Base-by-base conservation (phyloP, 2,329 filamentous ascomycete genomes). In the Cryphonectria naterciae region DNA sequence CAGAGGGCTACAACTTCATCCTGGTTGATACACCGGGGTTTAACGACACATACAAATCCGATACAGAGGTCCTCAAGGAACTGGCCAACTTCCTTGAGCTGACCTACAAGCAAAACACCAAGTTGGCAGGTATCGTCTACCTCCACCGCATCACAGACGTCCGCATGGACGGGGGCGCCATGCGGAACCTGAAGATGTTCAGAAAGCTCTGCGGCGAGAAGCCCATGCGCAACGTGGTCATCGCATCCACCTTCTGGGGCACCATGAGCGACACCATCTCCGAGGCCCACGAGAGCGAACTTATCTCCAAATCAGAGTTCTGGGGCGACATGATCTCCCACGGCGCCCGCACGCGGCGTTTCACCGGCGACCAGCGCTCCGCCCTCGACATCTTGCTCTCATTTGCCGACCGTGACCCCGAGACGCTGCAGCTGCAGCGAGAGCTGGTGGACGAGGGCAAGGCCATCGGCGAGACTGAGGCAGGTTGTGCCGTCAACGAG, bases 151-250 rank as follows among this genome's bases (percentile, higher is more conserved):
- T 61, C 58, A 61, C 58, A n/a, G 62, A 65, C 4, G 43, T 49
- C n/a, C 62, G 62, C 32, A 65, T 65, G 25, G 62, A 49, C 39
- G 62, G 62, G 15, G 39, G 39, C 35, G 62, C 39, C 62, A 65
- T 65, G 62, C 62, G 62, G 28, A 65, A 65, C 62, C 62, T 65
- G 39, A 43, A 49, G 13, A 65, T 65, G 39, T 65, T 65, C 19
- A 65, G 62, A 41, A 65, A 65, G n/a, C 62, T 65, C 39, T 65
- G 62, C n/a, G 62, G 62, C 39, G 22, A 65, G 39, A 65, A 65
- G n/a, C 62, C 62, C 25, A 65, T 65, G 62, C 39, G 39, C 43
- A 65, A 49, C 13, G 62, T 65, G 22, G 39, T 49, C 62, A 43
- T 65, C 41, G 43, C 62, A 3, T 46, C 62, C 25, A 65, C 62